Conservation (phyloP, 495 filamentous ascomycete species). For the Letharia columbiana region DNA sequence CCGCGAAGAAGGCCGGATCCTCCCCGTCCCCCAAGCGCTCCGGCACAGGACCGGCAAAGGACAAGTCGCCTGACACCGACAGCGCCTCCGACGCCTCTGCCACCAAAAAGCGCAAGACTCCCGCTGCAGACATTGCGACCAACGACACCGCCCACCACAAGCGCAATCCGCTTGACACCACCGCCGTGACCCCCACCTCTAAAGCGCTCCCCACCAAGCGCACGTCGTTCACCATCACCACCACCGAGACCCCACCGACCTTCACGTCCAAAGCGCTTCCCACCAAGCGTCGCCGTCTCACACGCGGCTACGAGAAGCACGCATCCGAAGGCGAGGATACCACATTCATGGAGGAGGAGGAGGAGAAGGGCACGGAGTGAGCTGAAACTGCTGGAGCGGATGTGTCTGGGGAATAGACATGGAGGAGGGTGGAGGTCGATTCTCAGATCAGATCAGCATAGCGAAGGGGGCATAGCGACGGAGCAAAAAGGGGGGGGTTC, state of each 20-base stretch:
- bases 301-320: conserved; percentile 1
- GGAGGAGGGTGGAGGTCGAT: background rate
- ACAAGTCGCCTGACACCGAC: background rate
- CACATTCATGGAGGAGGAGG: background rate
- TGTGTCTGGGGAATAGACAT: background rate
- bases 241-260: background rate
- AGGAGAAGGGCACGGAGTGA: background rate
- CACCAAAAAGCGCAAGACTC: background rate
- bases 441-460: background rate
- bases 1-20: background rate
- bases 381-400: background rate
- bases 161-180: background rate
- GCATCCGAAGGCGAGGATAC: background rate
- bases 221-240: background rate
- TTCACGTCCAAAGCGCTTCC: background rate
- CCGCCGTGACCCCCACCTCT: too few relatives aligned
- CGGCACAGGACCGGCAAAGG: background rate
- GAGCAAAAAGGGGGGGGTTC: background rate
- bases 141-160: background rate
- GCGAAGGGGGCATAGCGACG: background rate
- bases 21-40: background rate
- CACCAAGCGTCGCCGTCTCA: background rate
- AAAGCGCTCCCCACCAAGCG: background rate
- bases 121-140: background rate
- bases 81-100: background rate